These are phyloP conservation scores for Solanum hybrid DNA, from an alignment of 305 asterid genomes.

Conservation along the genomic window DNA sequence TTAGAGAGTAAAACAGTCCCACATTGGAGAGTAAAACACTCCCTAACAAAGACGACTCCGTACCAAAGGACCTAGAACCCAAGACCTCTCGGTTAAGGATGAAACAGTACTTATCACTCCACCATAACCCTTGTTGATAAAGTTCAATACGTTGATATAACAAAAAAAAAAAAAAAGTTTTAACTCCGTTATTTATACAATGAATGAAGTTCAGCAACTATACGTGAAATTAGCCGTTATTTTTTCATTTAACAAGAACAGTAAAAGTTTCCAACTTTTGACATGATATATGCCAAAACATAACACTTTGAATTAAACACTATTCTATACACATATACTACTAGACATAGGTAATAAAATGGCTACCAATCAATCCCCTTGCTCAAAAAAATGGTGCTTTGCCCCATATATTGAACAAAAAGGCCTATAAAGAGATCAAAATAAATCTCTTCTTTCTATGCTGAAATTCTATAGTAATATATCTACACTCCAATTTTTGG, in stretches of 20 bases:
- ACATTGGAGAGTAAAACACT: background rate
- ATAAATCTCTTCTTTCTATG: conserved; percentile 3
- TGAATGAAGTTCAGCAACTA: background rate
- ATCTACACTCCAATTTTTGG: conserved; percentile 35
- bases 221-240: background rate
- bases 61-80: too few relatives aligned
- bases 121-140: too few relatives aligned
- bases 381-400: conserved; percentile 15
- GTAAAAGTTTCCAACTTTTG: background rate
- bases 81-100: accelerated
- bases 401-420: conserved; percentile 22
- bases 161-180: too few relatives aligned
- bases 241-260: background rate
- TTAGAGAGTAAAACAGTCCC: too few relatives aligned
- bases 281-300: background rate
- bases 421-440: conserved; percentile 20
- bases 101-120: too few relatives aligned
- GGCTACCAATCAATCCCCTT: conserved; percentile 17
- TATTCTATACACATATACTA: background rate
- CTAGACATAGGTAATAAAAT: background rate
- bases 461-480: background rate
- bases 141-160: background rate
- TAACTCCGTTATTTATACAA: accelerated
- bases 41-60: too few relatives aligned
- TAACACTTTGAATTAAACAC: background rate